phyloP scores from a whole-genome alignment of 169 alveolate genomes.

The Eimeria mitis region DNA sequence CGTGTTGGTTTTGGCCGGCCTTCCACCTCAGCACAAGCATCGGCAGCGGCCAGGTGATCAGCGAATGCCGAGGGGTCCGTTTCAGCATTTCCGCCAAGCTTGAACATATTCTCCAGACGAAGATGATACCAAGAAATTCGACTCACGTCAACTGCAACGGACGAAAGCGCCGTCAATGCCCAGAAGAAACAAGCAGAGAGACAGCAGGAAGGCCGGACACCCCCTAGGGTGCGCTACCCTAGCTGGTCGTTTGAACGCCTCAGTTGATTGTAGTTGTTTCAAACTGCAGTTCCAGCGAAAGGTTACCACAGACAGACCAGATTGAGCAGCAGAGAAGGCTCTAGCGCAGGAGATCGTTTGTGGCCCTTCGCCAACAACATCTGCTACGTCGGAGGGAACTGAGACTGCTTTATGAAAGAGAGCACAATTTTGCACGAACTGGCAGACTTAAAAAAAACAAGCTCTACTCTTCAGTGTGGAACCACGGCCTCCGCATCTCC shows the following conservation, averaged over 20 bases:
- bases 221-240: neutral
- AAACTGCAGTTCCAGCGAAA: neutral
- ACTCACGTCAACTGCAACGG: neutral
- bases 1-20: constrained; percentile 44
- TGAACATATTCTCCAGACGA: neutral
- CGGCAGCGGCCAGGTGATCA: constrained; percentile 14
- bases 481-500: constrained; percentile 48
- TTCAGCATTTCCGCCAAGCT: neutral
- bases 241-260: neutral
- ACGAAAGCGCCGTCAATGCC: neutral
- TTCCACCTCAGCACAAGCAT: neutral
- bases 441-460: neutral
- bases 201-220: neutral
- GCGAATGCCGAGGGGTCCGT: neutral
- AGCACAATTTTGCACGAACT: neutral
- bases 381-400: neutral
- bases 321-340: neutral
- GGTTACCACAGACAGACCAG: neutral
- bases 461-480: constrained; percentile 5
- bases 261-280: neutral
- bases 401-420: neutral
- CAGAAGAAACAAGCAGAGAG: neutral
- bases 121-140: neutral
- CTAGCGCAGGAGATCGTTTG: neutral
- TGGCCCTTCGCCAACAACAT: constrained; percentile 13